Evolutionary conservation across 1,284 basidiomycete species (phyloP).

Genomic region (Ustilago shanxiensis): DNA sequence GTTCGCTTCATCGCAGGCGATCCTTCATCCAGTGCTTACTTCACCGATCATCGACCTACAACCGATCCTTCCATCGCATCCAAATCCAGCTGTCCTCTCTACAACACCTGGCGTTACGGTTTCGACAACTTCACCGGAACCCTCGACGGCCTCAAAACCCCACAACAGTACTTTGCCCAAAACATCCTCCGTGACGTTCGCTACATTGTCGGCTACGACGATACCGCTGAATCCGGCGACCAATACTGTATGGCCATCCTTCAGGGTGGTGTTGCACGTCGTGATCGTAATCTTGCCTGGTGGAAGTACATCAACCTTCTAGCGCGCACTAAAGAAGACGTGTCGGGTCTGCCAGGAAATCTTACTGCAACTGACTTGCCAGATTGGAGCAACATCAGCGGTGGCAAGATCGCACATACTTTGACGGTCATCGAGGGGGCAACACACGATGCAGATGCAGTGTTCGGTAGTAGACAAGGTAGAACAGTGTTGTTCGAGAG

Average conservation of each 20-base stretch:
- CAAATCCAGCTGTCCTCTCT: slow-evolving; percentile 49
- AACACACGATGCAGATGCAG: slow-evolving; percentile 57
- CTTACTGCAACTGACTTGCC: slow-evolving; percentile 40
- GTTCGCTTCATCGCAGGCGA: slow-evolving; percentile 66
- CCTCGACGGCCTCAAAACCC: slow-evolving; percentile 41
- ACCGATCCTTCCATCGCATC: slow-evolving; percentile 47
- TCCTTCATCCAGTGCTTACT: slow-evolving; percentile 61
- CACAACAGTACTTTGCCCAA: slow-evolving; percentile 58
- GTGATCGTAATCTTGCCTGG: slow-evolving; percentile 66
- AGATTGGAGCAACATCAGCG: slow-evolving; percentile 59
- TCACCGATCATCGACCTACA: slow-evolving; percentile 61
- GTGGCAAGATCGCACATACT: slow-evolving; percentile 47
- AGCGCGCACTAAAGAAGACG: slow-evolving; percentile 57
- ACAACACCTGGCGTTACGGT: slow-evolving; percentile 68
- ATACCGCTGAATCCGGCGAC: slow-evolving; percentile 55
- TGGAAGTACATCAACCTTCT: slow-evolving; percentile 68
- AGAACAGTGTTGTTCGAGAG: slow-evolving; percentile 62
- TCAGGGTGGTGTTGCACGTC: slow-evolving; percentile 60
- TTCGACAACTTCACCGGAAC: slow-evolving; percentile 63
- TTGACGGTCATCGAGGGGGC: slow-evolving; percentile 62
- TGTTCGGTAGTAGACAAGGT: slow-evolving; percentile 57
- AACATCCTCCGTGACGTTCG: slow-evolving; percentile 63
- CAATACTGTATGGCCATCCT: slow-evolving; percentile 67
- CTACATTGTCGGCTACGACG: slow-evolving; percentile 63
- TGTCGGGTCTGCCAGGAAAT: slow-evolving; percentile 59